phyloP scores from a whole-genome alignment of 805 yeast species.

The Candida vaughaniae region DNA sequence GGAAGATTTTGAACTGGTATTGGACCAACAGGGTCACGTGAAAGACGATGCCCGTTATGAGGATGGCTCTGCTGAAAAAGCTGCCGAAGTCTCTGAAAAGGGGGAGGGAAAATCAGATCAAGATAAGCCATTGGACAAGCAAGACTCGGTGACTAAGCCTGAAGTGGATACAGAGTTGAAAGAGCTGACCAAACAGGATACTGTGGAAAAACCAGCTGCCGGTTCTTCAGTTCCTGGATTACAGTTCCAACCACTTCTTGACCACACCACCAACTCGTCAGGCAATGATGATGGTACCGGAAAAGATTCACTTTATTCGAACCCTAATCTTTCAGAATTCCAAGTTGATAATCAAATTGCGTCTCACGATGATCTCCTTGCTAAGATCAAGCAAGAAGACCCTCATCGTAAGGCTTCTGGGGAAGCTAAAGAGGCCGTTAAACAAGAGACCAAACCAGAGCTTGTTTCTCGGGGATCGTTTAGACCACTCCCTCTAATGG shows the following conservation, averaged over 20 bases:
- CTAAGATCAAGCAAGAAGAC: conserved; percentile 36
- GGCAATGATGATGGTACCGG: neutral
- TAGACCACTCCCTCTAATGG: conserved; percentile 13
- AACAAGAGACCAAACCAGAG: neutral
- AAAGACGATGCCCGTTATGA: conserved; percentile 46
- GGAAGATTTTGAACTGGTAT: conserved; percentile 49
- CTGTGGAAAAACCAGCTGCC: conserved; percentile 17
- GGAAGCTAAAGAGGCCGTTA: conserved; percentile 5
- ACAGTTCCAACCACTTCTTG: conserved; percentile 12
- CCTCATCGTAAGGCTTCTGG: conserved; percentile 20
- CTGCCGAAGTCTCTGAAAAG: neutral
- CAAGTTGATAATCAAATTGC: conserved; percentile 41
- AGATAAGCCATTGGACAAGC: neutral
- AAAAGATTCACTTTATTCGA: conserved; percentile 26
- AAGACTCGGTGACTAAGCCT: neutral
- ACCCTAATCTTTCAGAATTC: conserved; percentile 45
- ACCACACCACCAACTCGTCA: neutral
- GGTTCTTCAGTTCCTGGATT: conserved; percentile 21
- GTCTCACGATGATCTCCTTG: conserved; percentile 34
- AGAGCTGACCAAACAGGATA: neutral
- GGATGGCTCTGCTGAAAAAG: conserved; percentile 2
- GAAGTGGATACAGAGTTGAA: too few species aligned
- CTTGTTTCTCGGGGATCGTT: neutral
- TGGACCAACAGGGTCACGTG: conserved; percentile 55
- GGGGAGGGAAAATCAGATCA: neutral